phyloP scores from a whole-genome alignment of 73 alveolate species.

The Chromera velia region DNA sequence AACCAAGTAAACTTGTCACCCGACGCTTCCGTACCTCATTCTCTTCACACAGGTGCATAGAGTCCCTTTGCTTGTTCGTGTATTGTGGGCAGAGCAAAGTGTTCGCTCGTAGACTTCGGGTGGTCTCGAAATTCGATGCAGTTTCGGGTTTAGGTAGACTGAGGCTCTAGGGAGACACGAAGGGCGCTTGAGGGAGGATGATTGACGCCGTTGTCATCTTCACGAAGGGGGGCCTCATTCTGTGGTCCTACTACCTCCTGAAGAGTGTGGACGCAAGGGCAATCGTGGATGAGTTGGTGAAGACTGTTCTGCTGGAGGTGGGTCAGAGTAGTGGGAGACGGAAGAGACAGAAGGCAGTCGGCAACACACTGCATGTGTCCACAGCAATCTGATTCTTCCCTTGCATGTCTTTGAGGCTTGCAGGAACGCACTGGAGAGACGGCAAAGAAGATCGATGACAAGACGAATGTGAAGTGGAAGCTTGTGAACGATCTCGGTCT shows the following conservation, averaged over 20 bases:
- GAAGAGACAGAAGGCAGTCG: not conserved
- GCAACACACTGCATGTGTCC: too few relatives aligned
- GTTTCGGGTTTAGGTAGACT: too few relatives aligned
- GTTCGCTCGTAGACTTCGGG: too few relatives aligned
- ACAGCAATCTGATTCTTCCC: too few relatives aligned
- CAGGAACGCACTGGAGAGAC: not conserved
- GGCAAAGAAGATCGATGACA: not conserved
- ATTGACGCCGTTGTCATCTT: not conserved
- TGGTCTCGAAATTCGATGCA: too few relatives aligned
- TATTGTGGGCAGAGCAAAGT: too few relatives aligned
- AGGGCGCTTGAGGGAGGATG: not conserved
- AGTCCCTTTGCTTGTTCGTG: too few relatives aligned
- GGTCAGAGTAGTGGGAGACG: not conserved
- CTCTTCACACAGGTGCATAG: too few relatives aligned
- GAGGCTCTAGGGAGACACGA: too few relatives aligned
- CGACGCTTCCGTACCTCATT: too few relatives aligned
- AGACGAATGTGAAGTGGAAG: slow-evolving; percentile 35
- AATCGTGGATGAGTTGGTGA: not conserved
- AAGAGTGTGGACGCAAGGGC: not conserved
- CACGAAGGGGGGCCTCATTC: not conserved
- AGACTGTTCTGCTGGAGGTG: not conserved
- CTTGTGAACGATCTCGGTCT: slow-evolving; percentile 29
- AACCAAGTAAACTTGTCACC: too few relatives aligned
- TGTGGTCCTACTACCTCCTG: not conserved
- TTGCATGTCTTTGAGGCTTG: too few relatives aligned